These are phyloP conservation scores for Lipomyces spencermartinsiae DNA, from an alignment of 805 yeast genomes.

Conservation along the genomic window DNA sequence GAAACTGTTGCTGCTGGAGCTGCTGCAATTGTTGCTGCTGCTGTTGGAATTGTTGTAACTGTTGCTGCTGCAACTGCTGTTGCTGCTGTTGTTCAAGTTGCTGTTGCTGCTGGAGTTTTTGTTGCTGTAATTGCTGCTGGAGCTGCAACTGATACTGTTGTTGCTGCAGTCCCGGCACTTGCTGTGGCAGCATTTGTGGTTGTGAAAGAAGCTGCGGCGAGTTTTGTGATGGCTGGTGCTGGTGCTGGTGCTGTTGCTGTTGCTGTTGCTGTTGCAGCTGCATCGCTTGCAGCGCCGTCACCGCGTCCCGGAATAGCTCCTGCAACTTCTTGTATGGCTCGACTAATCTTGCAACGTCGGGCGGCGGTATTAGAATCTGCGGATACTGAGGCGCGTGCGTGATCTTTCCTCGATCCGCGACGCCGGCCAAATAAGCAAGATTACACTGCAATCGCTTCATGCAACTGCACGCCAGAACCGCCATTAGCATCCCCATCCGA, in stretches of 20 bases:
- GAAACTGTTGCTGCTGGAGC: slow-evolving; percentile 14
- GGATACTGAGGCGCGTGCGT: slow-evolving; percentile 41
- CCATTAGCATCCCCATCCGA: not conserved
- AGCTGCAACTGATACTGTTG: slow-evolving; percentile 26
- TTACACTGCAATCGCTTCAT: slow-evolving; percentile 48
- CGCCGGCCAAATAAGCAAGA: slow-evolving; percentile 46
- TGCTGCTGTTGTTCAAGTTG: slow-evolving; percentile 40
- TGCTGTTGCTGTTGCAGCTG: slow-evolving; percentile 39
- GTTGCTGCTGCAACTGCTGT: slow-evolving; percentile 34
- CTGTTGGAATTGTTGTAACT: slow-evolving; percentile 36
- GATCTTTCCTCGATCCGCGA: slow-evolving; percentile 42
- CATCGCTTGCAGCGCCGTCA: slow-evolving; percentile 36
- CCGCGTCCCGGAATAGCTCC: slow-evolving; percentile 43
- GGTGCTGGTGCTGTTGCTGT: slow-evolving; percentile 40
- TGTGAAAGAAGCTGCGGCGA: slow-evolving; percentile 38
- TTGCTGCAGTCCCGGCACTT: slow-evolving; percentile 8
- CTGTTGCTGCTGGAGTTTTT: slow-evolving; percentile 37
- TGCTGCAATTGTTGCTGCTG: slow-evolving; percentile 37
- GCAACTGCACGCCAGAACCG: slow-evolving; percentile 32
- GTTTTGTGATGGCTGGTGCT: slow-evolving; percentile 33
- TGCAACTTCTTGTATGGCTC: slow-evolving; percentile 46
- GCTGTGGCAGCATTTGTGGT: slow-evolving; percentile 29
- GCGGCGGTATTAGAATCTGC: slow-evolving; percentile 44
- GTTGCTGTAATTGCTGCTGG: slow-evolving; percentile 23
- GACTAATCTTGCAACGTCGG: slow-evolving; percentile 43